Conservation (phyloP, 225 moss, liverwort and hornwort species). For the Antitrichia curtipendula region DNA sequence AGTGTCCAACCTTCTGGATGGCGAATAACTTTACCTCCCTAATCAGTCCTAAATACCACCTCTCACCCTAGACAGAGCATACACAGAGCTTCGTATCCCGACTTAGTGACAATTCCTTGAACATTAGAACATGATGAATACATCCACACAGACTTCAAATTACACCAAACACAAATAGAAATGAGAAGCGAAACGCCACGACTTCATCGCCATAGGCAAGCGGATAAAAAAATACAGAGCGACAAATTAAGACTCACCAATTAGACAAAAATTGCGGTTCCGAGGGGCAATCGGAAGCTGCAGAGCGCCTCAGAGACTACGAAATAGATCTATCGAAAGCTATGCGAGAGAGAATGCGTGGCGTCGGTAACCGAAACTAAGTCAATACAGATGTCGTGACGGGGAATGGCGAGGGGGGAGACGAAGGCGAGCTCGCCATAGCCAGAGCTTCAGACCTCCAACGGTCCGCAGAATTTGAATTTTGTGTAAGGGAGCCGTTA, state of each 20-base stretch:
- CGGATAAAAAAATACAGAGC: neutral
- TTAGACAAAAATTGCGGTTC: neutral
- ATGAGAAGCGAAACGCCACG: no score
- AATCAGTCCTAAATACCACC: neutral
- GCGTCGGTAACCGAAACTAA: neutral
- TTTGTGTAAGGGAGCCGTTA: slow-evolving; percentile 1
- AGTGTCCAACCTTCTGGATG: neutral
- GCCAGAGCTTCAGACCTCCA: neutral
- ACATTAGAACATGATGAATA: neutral
- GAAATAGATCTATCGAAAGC: neutral
- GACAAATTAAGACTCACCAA: neutral
- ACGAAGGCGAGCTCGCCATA: neutral
- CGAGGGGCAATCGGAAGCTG: neutral
- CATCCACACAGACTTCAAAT: neutral
- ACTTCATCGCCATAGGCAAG: neutral
- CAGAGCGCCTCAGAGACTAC: neutral
- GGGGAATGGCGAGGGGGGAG: neutral
- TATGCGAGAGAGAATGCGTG: neutral
- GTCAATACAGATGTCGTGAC: neutral
- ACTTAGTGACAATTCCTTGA: neutral
- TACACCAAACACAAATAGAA: no score
- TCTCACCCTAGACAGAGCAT: no score
- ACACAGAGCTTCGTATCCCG: neutral
- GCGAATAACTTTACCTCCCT: neutral
- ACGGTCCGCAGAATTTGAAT: slow-evolving; percentile 10